Conservation (phyloP, 2,329 filamentous ascomycete genomes). For the Dendrostoma leiphaemia region DNA sequence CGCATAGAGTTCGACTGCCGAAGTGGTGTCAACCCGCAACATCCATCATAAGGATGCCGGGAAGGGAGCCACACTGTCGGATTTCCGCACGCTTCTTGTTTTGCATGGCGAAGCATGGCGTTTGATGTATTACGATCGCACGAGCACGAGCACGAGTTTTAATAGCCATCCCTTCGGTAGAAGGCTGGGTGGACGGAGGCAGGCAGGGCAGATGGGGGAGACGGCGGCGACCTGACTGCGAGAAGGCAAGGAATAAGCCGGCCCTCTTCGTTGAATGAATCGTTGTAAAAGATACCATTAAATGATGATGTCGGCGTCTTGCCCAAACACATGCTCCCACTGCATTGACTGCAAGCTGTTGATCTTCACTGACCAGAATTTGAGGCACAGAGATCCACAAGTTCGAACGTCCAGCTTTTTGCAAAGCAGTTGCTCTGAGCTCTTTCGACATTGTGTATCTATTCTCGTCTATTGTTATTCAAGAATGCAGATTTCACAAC, state of each 20-base stretch:
- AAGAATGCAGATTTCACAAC: no score
- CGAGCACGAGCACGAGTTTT: conserved; percentile 7
- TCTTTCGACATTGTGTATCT: no score
- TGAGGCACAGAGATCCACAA: neutral
- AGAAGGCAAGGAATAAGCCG: neutral
- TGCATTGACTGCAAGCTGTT: neutral
- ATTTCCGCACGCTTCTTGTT: neutral
- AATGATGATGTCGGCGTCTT: neutral
- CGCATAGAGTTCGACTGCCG: conserved; percentile 10
- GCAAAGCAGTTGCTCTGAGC: no score
- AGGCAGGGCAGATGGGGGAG: neutral
- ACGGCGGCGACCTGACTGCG: neutral
- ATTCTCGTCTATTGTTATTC: no score
- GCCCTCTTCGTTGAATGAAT: neutral
- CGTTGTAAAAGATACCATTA: conserved; percentile 9
- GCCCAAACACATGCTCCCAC: neutral
- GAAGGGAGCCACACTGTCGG: neutral
- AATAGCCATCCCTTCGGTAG: neutral
- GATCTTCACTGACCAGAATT: no score
- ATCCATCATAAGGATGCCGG: neutral
- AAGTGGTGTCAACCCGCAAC: conserved; percentile 7
- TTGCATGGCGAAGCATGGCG: conserved; percentile 17
- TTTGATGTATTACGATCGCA: conserved; percentile 16
- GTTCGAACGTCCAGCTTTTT: neutral
- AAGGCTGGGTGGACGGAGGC: neutral